A percentile compares a stretch with the other conserved stretches of the same genome.
Evolutionary conservation across 176 grass and related monocot genomes (phyloP).

Genomic region (Tillandsia leiboldiana): DNA sequence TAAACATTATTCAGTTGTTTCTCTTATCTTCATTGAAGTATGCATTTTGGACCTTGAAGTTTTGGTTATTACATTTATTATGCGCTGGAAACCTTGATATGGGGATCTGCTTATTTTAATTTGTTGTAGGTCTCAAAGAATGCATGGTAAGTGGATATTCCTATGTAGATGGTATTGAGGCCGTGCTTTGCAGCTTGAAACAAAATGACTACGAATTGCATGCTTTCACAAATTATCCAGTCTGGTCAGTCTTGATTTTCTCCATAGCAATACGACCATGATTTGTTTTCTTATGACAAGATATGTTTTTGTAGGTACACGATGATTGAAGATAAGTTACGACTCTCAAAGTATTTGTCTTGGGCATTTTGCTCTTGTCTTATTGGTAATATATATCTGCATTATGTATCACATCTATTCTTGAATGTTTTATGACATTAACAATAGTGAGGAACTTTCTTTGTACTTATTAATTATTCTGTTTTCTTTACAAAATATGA

Average conservation of each 20-base stretch:
- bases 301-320: conserved; percentile 72
- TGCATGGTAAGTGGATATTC: conserved; percentile 83
- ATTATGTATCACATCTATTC: neutral
- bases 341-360: conserved; percentile 85
- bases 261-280: neutral
- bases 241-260: conserved; percentile 51
- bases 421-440: neutral
- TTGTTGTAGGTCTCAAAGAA: conserved; percentile 69
- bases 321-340: conserved; percentile 87
- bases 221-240: conserved; percentile 98
- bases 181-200: conserved; percentile 64
- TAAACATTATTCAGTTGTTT: too few relatives aligned
- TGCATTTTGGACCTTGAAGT: too few relatives aligned
- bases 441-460: neutral
- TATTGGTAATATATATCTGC: neutral
- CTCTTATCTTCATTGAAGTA: too few relatives aligned
- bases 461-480: neutral
- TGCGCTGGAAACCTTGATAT: too few relatives aligned
- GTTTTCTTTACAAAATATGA: neutral
- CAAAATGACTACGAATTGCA: conserved; percentile 84
- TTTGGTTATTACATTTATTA: too few relatives aligned
- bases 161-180: conserved; percentile 78
- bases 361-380: conserved; percentile 95
- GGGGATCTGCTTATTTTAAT: neutral
- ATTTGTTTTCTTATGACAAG: conserved; percentile 19